Percentiles rank a stretch among this genome's conserved stretches.
Conservation (phyloP, 345 rosid species). For the Eucalyptus victrix region DNA sequence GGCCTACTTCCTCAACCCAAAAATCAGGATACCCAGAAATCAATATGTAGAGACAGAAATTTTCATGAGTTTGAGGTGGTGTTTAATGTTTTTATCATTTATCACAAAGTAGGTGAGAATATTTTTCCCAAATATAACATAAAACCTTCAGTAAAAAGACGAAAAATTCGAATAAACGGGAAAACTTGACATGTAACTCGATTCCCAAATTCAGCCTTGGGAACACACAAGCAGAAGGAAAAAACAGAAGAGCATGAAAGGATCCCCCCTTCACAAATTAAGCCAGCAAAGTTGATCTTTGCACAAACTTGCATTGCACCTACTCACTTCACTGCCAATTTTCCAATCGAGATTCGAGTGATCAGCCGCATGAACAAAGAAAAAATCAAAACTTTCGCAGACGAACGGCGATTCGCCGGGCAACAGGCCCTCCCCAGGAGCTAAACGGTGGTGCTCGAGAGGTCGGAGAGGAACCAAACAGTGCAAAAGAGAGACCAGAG, state of each 20-base stretch:
- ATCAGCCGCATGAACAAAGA: background rate
- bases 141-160: background rate
- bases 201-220: background rate
- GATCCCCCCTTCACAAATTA: background rate
- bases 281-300: background rate
- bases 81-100: background rate
- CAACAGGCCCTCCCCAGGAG: background rate
- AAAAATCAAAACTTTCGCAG: background rate
- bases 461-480: background rate
- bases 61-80: background rate
- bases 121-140: background rate
- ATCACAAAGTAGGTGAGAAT: background rate
- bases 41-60: background rate
- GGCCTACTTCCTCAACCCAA: background rate
- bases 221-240: background rate
- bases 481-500: background rate
- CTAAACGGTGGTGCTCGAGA: background rate
- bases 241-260: background rate
- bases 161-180: background rate
- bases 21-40: background rate
- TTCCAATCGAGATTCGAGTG: background rate
- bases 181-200: background rate
- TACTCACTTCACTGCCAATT: background rate
- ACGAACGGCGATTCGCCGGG: background rate
- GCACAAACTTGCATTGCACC: background rate